Base-by-base conservation (phyloP, 2,329 filamentous ascomycete genomes). In the Verticillium zaregamsianum region DNA sequence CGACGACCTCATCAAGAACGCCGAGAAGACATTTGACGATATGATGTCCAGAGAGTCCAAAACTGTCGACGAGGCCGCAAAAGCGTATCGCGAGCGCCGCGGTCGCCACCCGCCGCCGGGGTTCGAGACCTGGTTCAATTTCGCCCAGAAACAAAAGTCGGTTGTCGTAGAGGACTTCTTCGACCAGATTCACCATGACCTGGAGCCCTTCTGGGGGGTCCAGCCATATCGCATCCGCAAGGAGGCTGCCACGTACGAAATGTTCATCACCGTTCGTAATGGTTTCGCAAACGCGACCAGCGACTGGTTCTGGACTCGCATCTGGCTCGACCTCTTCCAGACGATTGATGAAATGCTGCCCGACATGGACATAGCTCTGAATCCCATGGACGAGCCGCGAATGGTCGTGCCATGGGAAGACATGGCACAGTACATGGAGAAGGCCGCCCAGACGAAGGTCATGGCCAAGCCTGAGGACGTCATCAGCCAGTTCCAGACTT, bases 291-390 rank as follows among this genome's bases (percentile, higher is more conserved):
- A 74, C 9, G 76, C 83, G 1, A 73, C 70, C 25, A 85, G 79
- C 69, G 80, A 82, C 65, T 87, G 80, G 82, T 85, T 83, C 68
- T 87, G 80, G 83, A 85, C 80, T 3, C 72, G 79, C 66, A 81
- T 86, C 62, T 86, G 84, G 84, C 71, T 82, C 35, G 72, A 81
- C 58, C 75, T 86, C 75, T 76, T 85, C 67, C 74, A 79, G 62
- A 79, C 79, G 0, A 78, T 87, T n/a, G 79, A 83, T 64, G 74
- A 82, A 45, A 63, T 84, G 60, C 74, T 90, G 17, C 87, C 87
- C 2, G 87, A 90, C 67, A 86, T 90, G 82, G 87, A 90, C 63
- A 80, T 90, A 62, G 81, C 87, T 0, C 78, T 90, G 63, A 90
- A 90, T 65, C 79, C 83, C 35, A 86, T 90, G 81, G 88, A 90